phyloP scores from a whole-genome alignment of 108 stramenopile genomes.

The Cyclostephanos tholiformis region DNA sequence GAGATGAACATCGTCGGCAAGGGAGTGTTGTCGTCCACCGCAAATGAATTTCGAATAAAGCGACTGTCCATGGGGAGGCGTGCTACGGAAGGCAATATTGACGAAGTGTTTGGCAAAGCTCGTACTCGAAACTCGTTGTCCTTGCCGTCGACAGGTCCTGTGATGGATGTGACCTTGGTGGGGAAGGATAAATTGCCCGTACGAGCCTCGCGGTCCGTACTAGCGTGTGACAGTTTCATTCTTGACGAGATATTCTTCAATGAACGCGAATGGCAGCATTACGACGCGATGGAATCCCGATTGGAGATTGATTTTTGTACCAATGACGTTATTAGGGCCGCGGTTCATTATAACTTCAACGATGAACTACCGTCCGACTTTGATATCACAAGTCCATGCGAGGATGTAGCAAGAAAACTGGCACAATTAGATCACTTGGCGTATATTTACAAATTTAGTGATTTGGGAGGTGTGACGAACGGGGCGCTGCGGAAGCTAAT shows the following conservation, averaged over 20 bases:
- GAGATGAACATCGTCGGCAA: not conserved
- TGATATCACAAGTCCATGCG: slow-evolving; percentile 44
- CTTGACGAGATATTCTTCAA: slow-evolving; percentile 61
- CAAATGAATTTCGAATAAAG: not conserved
- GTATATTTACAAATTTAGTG: slow-evolving; percentile 48
- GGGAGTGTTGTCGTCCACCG: not conserved
- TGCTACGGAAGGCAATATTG: not conserved
- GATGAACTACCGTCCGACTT: slow-evolving; percentile 53
- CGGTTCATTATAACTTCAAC: slow-evolving; percentile 58
- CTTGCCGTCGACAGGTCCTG: slow-evolving; percentile 5
- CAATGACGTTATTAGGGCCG: slow-evolving; percentile 44
- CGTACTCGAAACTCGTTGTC: not conserved
- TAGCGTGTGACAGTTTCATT: slow-evolving; percentile 52
- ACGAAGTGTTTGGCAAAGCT: not conserved
- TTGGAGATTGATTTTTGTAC: slow-evolving; percentile 42
- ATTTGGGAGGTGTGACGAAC: slow-evolving; percentile 43
- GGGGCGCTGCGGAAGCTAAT: slow-evolving; percentile 50
- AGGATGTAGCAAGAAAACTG: slow-evolving; percentile 49
- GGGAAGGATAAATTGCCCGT: slow-evolving; percentile 49
- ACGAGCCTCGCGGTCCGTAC: slow-evolving; percentile 50
- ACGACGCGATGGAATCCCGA: slow-evolving; percentile 14
- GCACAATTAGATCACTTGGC: slow-evolving; percentile 62
- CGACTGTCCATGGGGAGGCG: not conserved
- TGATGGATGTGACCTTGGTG: slow-evolving; percentile 56
- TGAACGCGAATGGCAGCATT: slow-evolving; percentile 7